Conservation (phyloP, 2,329 filamentous ascomycete species). For the Arachnomyces sp. region DNA sequence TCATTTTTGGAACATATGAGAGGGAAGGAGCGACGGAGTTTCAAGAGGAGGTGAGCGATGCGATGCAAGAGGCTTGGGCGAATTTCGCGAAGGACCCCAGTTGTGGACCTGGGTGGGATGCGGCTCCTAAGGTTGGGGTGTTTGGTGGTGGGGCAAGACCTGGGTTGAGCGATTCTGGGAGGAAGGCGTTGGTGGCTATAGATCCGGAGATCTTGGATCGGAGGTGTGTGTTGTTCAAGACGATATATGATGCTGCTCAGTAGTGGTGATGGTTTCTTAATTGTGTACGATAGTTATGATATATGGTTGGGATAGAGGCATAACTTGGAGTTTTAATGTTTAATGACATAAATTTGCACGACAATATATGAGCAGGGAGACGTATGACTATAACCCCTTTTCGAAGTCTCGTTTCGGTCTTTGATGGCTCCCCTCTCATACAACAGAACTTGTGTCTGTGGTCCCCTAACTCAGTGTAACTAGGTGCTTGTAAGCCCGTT, state of each 20-base stretch:
- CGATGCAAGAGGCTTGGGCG: constrained; percentile 21
- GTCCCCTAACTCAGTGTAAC: too few species aligned
- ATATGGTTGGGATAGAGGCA: too few species aligned
- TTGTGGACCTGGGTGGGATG: constrained; percentile 17
- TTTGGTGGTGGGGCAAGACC: constrained; percentile 12
- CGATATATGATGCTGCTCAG: not conserved
- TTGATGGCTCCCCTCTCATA: too few species aligned
- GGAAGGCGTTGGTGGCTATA: constrained; percentile 7
- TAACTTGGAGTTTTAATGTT: too few species aligned
- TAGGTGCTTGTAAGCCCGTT: too few species aligned
- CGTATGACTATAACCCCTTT: too few species aligned
- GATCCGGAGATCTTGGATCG: not conserved
- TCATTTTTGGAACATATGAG: constrained; percentile 22
- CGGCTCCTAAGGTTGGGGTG: constrained; percentile 9
- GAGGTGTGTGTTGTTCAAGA: constrained; percentile 1
- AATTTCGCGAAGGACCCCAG: constrained; percentile 19
- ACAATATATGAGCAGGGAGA: too few species aligned
- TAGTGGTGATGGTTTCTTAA: not conserved
- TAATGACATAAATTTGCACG: too few species aligned
- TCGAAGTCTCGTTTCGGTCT: too few species aligned
- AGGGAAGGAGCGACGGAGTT: constrained; percentile 12
- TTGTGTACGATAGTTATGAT: too few species aligned
- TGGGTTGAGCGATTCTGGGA: constrained; percentile 7
- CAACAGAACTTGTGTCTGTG: too few species aligned
- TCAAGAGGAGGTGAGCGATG: constrained; percentile 14